phyloP scores from a whole-genome alignment of 2,329 filamentous ascomycete genomes.

The Talaromyces sp. region DNA sequence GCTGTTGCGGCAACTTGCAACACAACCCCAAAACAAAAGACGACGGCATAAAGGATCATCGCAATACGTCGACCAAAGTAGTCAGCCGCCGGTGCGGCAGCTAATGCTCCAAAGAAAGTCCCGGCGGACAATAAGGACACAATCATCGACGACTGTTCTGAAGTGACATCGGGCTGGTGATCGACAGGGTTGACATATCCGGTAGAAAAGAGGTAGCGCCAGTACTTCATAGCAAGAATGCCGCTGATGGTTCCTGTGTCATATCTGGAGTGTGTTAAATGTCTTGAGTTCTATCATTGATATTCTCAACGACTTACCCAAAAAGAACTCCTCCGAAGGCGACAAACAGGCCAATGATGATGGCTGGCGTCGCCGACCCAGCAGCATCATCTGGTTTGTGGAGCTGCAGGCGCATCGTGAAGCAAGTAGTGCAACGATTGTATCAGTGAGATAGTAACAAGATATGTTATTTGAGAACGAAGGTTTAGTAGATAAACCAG shows the following conservation, averaged over 20 bases:
- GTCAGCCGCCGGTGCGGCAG: conserved; percentile 67
- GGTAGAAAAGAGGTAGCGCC: conserved; percentile 28
- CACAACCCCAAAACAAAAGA: conserved; percentile 61
- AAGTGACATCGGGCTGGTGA: conserved; percentile 41
- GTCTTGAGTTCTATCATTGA: background rate
- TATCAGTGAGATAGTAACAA: background rate
- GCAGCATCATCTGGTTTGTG: conserved; percentile 41
- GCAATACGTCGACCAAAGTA: conserved; percentile 55
- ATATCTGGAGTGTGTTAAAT: conserved; percentile 23
- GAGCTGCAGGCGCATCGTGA: conserved; percentile 37
- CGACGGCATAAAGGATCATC: conserved; percentile 59
- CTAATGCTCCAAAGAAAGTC: conserved; percentile 68
- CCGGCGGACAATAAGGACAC: conserved; percentile 65
- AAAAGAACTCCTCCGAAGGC: conserved; percentile 55
- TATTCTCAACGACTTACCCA: conserved; percentile 35
- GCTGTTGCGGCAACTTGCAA: conserved; percentile 53
- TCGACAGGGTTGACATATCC: conserved; percentile 30
- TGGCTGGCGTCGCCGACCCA: conserved; percentile 44
- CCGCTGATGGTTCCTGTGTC: conserved; percentile 52
- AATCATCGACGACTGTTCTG: conserved; percentile 50
- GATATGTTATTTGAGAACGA: background rate
- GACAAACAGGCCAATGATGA: conserved; percentile 52
- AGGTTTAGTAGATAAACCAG: background rate
- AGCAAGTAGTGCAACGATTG: background rate
- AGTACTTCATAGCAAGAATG: conserved; percentile 46